Evolutionary conservation across 2,329 filamentous ascomycete genomes (phyloP), one percentile per base, ranked within the genome.

Genomic region (Aureobasidium lini): DNA sequence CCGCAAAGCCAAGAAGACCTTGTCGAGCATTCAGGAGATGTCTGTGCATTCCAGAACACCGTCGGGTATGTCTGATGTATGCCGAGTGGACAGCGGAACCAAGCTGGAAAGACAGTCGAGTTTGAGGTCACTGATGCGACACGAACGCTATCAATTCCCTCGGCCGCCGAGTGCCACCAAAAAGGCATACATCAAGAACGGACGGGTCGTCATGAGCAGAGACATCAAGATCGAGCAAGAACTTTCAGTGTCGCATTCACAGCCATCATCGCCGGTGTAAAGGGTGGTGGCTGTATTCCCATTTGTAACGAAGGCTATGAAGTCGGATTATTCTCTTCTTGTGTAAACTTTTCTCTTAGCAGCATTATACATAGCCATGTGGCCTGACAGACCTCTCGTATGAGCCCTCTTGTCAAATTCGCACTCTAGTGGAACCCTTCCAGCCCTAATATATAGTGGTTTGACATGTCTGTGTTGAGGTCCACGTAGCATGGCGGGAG

Each of bases 241-340:
- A 13, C 32, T 49, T 10, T 49, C 43, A 3, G 44, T 48, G 6
- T 40, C 36, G 13, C 16, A 31, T 44, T 71, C 31, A 70, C 68
- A 44, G 68, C 67, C 50, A 59, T 71, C 2, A 62, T 71, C 13
- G 62, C 70, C 13, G 4, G 39, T 44, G 5, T 56, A 29, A 44
- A 7, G 3, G n/a, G 15, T 16, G 9, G 9, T 18, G 2, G 36
- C 9, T 11, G n/a, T 37, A 3, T 39, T 47, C n/a, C 47, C 53
- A 29, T 57, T 39, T 57, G 40, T 47, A 29, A 57, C 53, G 53
- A 57, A 57, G 53, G 40, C 32, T n/a, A 57, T 39, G 53, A 57
- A 46, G 53, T 47, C 32, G 32, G 13, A 16, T 16, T 31, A 39
- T 46, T 54, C 13, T 32, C 3, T 39, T 37, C 42, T 47, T 57